Base-by-base conservation (phyloP, 352 stramenopile species). In the Pythium rishiriense region DNA sequence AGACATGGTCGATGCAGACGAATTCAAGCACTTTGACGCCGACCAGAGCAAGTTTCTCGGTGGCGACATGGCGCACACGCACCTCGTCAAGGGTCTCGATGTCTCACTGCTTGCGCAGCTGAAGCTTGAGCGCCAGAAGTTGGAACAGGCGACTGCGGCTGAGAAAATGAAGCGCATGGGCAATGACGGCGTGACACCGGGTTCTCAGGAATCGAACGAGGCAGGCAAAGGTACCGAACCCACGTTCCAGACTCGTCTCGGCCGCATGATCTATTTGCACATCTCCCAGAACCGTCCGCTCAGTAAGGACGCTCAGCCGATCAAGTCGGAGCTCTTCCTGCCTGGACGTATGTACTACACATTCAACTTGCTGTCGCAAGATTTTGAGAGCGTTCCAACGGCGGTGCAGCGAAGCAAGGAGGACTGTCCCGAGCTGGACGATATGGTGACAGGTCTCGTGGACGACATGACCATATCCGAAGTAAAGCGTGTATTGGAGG, bases 81-180 rank as follows among this genome's bases (percentile, higher is more conserved):
- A 96, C 70, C 58, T 97, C 19, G 90, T 97, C 4, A 97, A 96
- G 58, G 93, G 68, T 22, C 64, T 98, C 50, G 91, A 98, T 80
- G 82, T 88, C 37, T 78, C 88, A 12, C 69, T 98, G 26, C 73
- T 96, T 25, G 70, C 90, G 41, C 91, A 97, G 62, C 74, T 97
- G 25, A 92, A 93, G 65, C 70, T 77, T 19, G 87, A 97, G 59
- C 87, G 85, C 54, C 64, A 87, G 51, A 84, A 84, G 58, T 66
- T 92, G 14, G 56, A 68, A 60, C 54, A 68, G 3, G 73, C 66
- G 2, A 79, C 64, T 3, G 64, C 50, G 7, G 60, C 55, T 1
- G 69, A 73, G 21, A 66, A 49, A 41, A n/a, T 66, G 9, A 77
- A 85, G 62, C 47, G 17, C 14, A 7, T n/a, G n/a, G n/a, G 45